Conservation (phyloP, 495 filamentous ascomycete species). For the Annulohypoxylon bovei region DNA sequence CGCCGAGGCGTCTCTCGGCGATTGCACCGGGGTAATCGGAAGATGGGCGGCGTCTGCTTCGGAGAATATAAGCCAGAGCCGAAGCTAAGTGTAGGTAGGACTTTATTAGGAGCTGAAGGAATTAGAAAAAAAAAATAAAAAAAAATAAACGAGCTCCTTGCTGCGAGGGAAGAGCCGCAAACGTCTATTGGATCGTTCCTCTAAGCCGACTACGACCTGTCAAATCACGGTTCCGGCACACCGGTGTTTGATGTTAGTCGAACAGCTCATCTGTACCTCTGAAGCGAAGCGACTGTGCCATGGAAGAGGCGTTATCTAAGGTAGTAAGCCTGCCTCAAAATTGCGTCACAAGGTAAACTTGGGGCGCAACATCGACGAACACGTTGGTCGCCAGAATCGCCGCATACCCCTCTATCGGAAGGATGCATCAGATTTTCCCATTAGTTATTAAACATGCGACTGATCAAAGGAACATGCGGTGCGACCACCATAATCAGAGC, state of each 20-base stretch:
- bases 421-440: slow-evolving; percentile 8
- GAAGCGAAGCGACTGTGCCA: not conserved
- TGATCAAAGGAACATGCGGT: slow-evolving; percentile 41
- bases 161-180: not conserved
- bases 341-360: slow-evolving; percentile 23
- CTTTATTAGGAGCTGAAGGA: not conserved
- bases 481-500: slow-evolving; percentile 20
- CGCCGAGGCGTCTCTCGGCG: slow-evolving; percentile 23
- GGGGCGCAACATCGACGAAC: not conserved
- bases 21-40: slow-evolving; percentile 1
- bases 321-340: slow-evolving; percentile 10
- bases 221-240: slow-evolving; percentile 16
- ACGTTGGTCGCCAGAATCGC: slow-evolving; percentile 17
- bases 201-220: not conserved
- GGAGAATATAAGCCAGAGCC: not conserved
- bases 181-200: not conserved
- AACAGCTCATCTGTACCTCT: not conserved
- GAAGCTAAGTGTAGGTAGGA: not conserved
- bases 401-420: slow-evolving; percentile 22
- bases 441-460: slow-evolving; percentile 34
- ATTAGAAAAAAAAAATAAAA: not conserved
- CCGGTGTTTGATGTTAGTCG: not conserved
- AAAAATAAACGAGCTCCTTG: not conserved
- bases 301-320: slow-evolving; percentile 6
- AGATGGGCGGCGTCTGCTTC: not conserved